Base-by-base conservation (phyloP, 2,329 filamentous ascomycete genomes). In the Macrophomina tecta region DNA sequence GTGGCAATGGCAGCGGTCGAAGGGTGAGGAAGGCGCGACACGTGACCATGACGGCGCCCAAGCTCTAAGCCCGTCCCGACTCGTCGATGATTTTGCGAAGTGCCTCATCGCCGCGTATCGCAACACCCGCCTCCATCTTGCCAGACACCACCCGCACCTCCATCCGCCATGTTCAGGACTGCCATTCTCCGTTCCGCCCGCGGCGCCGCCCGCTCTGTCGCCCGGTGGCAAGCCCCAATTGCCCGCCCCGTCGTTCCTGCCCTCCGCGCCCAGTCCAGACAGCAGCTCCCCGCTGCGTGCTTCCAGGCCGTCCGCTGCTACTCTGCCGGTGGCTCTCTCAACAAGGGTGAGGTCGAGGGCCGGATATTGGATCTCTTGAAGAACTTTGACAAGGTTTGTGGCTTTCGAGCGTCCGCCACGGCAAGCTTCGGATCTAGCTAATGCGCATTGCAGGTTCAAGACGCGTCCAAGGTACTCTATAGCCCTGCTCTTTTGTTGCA, bases 361-460 rank as follows among this genome's bases (percentile, higher is more conserved):
- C 89, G 94, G 79, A 97, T 98, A 86, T 87, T 97, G 80, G 91
- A 93, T 82, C 85, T 99, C 76, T 82, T 99, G 82, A 91, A 93
- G 84, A 94, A 94, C 81, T 99, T 98, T 80, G 95, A 99, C 85
- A 99, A 99, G 91, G 92, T 94, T 80, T 73, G 84, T 36, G 34
- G 38, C 18, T 36, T 48, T 38, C 36, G 28, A 49, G 42, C 30
- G 34, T 7, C 46, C 11, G 45, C 53, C 32, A 34, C 64, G 64
- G 56, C 56, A 23, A 14, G 38, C 49, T 53, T 67, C 34, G 65
- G 65, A 52, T 60, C 38, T n/a, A 67, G 65, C 76, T 79, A 74
- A 79, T 68, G 14, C 42, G 52, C 55, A 56, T 14, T 60, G 58
- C 78, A 92, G 90, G 90, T 93, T 73, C 81, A 81, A 70, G 85